Base-by-base conservation (phyloP, 192 early-diverging fungal species). In the Chytriomyces hyalinus region DNA sequence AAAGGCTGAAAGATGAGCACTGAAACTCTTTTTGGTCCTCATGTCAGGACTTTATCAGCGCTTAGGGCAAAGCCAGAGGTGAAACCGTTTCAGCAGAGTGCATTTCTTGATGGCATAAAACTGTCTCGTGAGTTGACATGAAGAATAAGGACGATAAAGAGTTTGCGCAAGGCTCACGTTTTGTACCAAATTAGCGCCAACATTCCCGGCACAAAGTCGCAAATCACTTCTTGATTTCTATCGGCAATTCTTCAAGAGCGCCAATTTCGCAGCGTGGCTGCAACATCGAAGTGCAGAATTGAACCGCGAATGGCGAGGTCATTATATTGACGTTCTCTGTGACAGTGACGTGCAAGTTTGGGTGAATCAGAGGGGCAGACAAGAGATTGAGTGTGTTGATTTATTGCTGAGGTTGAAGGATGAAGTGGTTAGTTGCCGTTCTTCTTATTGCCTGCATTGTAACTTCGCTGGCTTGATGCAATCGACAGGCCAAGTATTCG, bases 231-330 rank as follows among this genome's bases (percentile, higher is more conserved):
- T 89, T 57, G 93, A 94, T 75, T 90, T 99, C 65, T 99, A 99
- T 83, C 77, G 82, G 46, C 90, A 90, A 65, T 99, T 99, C 80
- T 83, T 98, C 53, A 93, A 93, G 81, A 96, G 94, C 61, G 92
- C 94, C 61, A 98, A 96, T 76, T 99, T 99, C 90, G 95, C 96
- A 6, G 92, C 94, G 1, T 99, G 97, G 97, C 88, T 99, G 28
- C 93, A 92, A 11, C 85, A 91, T 49, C 88, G 93, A 7, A 95
- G 93, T 5, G 86, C 84, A 48, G 91, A 93, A 47, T 91, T 94
- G 0, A 93, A 94, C 80, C 90, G 92, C 47, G 92, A 94, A 67
- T 90, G 97, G 87, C 85, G 91, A 48, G 80, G 81, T 61, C 88
- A 92, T 20, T 94, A 95, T 76, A 78, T 95, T 26, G 86, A 91